Evolutionary conservation across 75 land plant species (phyloP).

Genomic region (Selaginella moellendorffii): DNA sequence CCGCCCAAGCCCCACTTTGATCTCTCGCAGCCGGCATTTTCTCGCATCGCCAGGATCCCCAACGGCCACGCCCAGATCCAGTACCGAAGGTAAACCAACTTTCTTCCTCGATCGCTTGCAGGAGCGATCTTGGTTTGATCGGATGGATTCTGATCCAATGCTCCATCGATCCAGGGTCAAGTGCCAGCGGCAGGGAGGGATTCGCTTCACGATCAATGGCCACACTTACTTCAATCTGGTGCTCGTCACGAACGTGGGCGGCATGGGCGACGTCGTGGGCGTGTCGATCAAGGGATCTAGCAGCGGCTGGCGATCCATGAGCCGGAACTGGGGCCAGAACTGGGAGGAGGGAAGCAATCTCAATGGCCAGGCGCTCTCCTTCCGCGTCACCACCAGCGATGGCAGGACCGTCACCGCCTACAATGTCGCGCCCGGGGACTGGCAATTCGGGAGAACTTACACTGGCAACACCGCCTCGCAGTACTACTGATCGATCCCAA

Average conservation of each 20-base stretch:
- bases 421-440: not conserved
- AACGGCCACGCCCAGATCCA: conserved; percentile 2
- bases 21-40: conserved; percentile 6
- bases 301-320: not conserved
- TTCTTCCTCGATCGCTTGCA: too few relatives aligned
- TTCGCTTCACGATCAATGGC: not conserved
- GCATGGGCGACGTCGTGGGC: not conserved
- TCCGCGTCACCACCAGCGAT: not conserved
- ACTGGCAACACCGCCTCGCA: not conserved
- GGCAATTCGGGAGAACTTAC: not conserved
- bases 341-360: not conserved
- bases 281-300: not conserved
- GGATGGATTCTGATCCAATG: too few relatives aligned
- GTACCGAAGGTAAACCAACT: conserved; percentile 4
- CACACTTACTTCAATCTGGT: not conserved
- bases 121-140: too few relatives aligned
- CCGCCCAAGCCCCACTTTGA: conserved; percentile 12
- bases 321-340: not conserved
- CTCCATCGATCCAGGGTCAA: not conserved
- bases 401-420: not conserved
- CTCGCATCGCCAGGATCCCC: not conserved
- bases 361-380: not conserved
- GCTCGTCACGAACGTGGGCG: not conserved
- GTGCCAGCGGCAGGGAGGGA: not conserved
- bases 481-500: not conserved